Percentiles rank a stretch among this genome's conserved stretches.
phyloP scores from a whole-genome alignment of 305 asterid genomes.

The Caryopteris hybrid region DNA sequence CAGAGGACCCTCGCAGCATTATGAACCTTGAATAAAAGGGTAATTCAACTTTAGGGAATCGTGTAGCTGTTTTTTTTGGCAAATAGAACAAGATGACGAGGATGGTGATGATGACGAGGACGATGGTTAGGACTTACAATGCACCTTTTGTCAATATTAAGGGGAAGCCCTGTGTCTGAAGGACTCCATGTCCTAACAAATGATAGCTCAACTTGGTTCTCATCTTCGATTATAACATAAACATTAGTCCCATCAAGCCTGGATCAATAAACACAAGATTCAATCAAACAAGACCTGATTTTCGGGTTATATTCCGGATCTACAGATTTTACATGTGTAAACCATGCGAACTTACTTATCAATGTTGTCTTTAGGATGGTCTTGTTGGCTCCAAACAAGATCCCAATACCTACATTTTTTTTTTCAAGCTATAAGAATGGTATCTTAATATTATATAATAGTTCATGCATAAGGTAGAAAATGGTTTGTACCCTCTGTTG shows the following conservation, averaged over 20 bases:
- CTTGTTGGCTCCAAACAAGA: constrained; percentile 57
- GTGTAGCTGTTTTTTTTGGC: no score
- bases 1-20: constrained; percentile 63
- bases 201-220: constrained; percentile 55
- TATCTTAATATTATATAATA: background rate
- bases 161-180: constrained; percentile 36
- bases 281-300: background rate
- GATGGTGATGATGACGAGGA: no score
- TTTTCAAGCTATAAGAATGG: background rate
- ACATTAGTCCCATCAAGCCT: constrained; percentile 51
- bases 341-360: constrained; percentile 48
- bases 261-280: background rate
- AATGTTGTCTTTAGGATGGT: constrained; percentile 16
- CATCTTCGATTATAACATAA: constrained; percentile 37
- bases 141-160: constrained; percentile 85
- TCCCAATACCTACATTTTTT: constrained; percentile 71
- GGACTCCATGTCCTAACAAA: constrained; percentile 39
- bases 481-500: constrained; percentile 52
- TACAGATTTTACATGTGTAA: no score
- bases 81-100: background rate
- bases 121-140: constrained; percentile 25
- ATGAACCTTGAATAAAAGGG: constrained; percentile 34
- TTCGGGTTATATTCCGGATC: no score
- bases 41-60: background rate
- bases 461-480: background rate